phyloP scores from a whole-genome alignment of 805 yeast species.

The Cyberlindnera maritima region DNA sequence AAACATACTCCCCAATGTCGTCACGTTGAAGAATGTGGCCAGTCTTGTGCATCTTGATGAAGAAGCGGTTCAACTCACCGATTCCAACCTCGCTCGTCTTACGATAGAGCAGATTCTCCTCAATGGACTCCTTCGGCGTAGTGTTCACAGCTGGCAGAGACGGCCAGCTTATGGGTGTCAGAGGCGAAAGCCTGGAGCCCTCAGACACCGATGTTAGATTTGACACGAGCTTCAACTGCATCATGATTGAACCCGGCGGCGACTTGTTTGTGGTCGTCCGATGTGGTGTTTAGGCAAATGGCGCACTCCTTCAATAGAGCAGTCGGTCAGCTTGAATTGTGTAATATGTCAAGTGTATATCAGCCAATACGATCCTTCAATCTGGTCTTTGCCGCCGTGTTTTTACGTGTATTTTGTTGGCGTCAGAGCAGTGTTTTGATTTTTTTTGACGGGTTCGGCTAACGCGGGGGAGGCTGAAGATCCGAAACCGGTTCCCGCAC shows the following conservation, averaged over 20 bases:
- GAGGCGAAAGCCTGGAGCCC: not conserved
- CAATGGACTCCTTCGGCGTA: not conserved
- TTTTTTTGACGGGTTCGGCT: not conserved
- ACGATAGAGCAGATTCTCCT: conserved; percentile 13
- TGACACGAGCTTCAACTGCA: not conserved
- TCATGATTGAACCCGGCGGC: not conserved
- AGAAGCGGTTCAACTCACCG: conserved; percentile 23
- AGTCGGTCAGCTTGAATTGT: too few species aligned
- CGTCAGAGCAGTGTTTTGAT: not conserved
- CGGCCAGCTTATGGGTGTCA: conserved; percentile 4
- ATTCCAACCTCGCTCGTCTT: conserved; percentile 15
- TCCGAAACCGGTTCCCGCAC: not conserved
- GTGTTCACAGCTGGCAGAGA: not conserved
- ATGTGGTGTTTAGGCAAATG: not conserved
- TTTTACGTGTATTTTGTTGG: not conserved
- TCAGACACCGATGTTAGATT: not conserved
- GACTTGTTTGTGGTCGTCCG: not conserved
- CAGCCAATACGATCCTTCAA: too few species aligned
- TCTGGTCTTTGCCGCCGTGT: not conserved
- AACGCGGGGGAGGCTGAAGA: not conserved
- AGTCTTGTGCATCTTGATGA: conserved; percentile 2
- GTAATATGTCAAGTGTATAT: too few species aligned
- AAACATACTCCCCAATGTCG: conserved; percentile 27
- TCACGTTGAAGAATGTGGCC: conserved; percentile 3
- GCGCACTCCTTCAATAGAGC: too few species aligned